A percentile compares a stretch with the other conserved stretches of the same genome.
These are phyloP conservation scores for Rhipidocladum racemiflorum DNA, from an alignment of 176 grass and related monocot species.

Conservation along the genomic window DNA sequence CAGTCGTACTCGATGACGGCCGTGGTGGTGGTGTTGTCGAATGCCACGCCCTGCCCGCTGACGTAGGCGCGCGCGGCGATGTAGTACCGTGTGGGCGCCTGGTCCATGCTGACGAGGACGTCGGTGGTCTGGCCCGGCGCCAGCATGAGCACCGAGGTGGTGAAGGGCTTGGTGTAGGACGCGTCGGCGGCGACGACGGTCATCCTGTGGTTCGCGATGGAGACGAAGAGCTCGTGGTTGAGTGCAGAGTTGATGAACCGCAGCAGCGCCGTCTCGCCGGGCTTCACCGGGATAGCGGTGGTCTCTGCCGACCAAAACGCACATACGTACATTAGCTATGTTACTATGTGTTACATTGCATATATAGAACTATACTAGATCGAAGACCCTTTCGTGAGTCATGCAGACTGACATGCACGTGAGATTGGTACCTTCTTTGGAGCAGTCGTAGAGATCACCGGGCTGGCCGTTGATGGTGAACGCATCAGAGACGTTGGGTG, in stretches of 20 bases:
- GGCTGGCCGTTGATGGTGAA: conserved; percentile 88
- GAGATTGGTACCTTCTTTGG: conserved; percentile 36
- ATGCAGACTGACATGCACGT: neutral
- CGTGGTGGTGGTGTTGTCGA: conserved; percentile 83
- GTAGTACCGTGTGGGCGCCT: conserved; percentile 64
- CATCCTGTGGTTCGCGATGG: conserved; percentile 76
- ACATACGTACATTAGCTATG: neutral
- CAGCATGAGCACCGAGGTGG: conserved; percentile 69
- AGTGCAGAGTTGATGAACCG: conserved; percentile 81
- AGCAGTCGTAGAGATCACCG: conserved; percentile 72
- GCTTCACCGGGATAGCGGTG: conserved; percentile 49
- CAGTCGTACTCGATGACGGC: conserved; percentile 79
- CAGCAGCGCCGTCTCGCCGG: conserved; percentile 66
- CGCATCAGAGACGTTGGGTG: conserved; percentile 72
- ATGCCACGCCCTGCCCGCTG: conserved; percentile 39
- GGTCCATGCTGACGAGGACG: conserved; percentile 78
- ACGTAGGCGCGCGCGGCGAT: conserved; percentile 57
- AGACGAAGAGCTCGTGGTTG: conserved; percentile 74
- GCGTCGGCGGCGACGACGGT: conserved; percentile 65
- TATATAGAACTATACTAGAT: too few relatives aligned
- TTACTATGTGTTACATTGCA: neutral
- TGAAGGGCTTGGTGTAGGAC: conserved; percentile 67
- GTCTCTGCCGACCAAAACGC: conserved; percentile 43
- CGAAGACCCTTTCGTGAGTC: neutral
- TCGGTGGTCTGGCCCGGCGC: conserved; percentile 81